Base-by-base conservation (phyloP, 805 yeast genomes). In the Phaffomyces antillensis region DNA sequence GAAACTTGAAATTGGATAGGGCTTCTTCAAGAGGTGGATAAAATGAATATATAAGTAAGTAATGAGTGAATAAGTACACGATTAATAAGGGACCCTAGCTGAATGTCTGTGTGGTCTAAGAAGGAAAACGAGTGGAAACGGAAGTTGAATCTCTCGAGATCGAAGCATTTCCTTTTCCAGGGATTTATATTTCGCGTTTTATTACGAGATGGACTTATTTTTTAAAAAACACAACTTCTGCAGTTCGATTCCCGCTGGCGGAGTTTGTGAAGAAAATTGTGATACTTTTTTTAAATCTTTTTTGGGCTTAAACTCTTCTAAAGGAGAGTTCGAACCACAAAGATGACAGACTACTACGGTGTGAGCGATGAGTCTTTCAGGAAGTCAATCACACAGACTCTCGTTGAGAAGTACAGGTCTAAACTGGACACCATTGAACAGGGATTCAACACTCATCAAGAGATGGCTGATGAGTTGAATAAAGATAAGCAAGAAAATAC, bases 341-440 rank as follows among this genome's bases (percentile, higher is more conserved):
- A 7, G 2, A 48, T 48, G 52, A 24, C 52, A n/a, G 52, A 48
- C 30, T 48, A 46, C 38, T 48, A 48, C 26, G 52, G 52, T 0
- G 11, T 48, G 12, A 34, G 38, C 10, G 52, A 46, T n/a, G 24
- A 46, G 11, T n/a, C 31, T 2, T 16, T 36, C 7, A 42, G 30
- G 35, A 34, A 20, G 36, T 52, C 57, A 7, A 48, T 54, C 28
- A 54, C 55, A 7, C 52, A 54, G 48, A 42, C 43, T 18, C 25
- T 54, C 23, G 48, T 54, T 11, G 38, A 41, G 25, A 44, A 42
- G 34, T 49, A 49, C 42, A 49, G 53, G 34, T 41, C 45, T 33
- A 48, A 46, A 35, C 35, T 46, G 32, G 49, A 45, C 25, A 26
- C 41, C 11, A 41, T 42, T n/a, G 40, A 40, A 16, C 42, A 45